A percentile compares a stretch with the other conserved stretches of the same genome.
Conservation (phyloP, 768 basidiomycete genomes). For the Trametes cinnabarina region DNA sequence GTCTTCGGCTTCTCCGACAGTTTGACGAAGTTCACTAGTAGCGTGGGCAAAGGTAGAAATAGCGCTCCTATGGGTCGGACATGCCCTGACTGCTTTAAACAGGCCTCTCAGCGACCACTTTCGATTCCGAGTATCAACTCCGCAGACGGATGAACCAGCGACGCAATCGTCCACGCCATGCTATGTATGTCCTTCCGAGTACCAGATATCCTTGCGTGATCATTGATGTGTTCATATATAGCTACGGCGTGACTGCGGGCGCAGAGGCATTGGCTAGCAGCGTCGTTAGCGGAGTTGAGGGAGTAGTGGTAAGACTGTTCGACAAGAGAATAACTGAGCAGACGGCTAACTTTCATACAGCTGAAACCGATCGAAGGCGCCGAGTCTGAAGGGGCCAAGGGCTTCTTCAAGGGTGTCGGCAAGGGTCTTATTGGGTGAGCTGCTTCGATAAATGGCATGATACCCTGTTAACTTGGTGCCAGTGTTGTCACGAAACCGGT, state of each 20-base stretch:
- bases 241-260: conserved; percentile 94
- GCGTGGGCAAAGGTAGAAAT: conserved; percentile 83
- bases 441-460: not conserved
- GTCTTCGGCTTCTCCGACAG: conserved; percentile 96
- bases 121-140: conserved; percentile 94
- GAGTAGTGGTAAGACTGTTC: conserved; percentile 67
- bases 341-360: conserved; percentile 38
- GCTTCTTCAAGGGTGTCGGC: conserved; percentile 97
- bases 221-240: conserved; percentile 28
- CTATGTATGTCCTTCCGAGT: conserved; percentile 58
- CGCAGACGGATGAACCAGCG: conserved; percentile 84
- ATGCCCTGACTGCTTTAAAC: not conserved
- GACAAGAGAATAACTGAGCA: not conserved
- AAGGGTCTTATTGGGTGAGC: conserved; percentile 90
- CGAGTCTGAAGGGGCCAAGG: conserved; percentile 87
- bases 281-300: conserved; percentile 94
- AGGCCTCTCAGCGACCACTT: conserved; percentile 95
- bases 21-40: conserved; percentile 97
- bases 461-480: not conserved
- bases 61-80: not conserved
- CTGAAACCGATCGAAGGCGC: conserved; percentile 98
- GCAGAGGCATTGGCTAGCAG: conserved; percentile 93
- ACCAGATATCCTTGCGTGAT: not conserved
- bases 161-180: conserved; percentile 93
- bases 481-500: conserved; percentile 95